Percentiles rank a stretch among this genome's conserved stretches.
Evolutionary conservation across 441 rosid species (phyloP).

Genomic region (Codiaeum variegatum): DNA sequence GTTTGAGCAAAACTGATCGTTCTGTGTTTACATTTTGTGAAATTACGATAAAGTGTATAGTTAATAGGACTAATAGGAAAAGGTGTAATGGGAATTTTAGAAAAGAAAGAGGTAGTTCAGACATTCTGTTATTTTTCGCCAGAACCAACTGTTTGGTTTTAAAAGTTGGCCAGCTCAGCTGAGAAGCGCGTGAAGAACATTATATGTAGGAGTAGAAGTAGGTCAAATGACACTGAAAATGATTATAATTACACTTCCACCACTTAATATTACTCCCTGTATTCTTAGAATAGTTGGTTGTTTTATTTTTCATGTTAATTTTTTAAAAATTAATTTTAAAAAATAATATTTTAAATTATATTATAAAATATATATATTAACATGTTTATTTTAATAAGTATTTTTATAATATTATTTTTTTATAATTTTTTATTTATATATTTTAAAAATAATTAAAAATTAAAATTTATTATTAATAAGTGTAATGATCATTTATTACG

Average conservation of each 20-base stretch:
- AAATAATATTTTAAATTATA: too few species aligned
- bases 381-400: too few species aligned
- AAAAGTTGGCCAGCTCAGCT: background rate
- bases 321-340: too few species aligned
- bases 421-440: too few species aligned
- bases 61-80: constrained; percentile 31
- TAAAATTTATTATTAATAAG: too few species aligned
- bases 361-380: too few species aligned
- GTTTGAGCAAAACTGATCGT: constrained; percentile 43
- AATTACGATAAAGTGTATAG: constrained; percentile 37
- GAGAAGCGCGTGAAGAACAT: background rate
- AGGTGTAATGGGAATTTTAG: constrained; percentile 1
- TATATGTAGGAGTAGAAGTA: constrained; percentile 1
- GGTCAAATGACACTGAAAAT: constrained; percentile 12
- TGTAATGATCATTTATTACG: too few species aligned
- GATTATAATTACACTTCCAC: constrained; percentile 16
- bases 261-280: too few species aligned
- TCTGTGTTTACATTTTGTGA: constrained; percentile 43
- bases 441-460: too few species aligned
- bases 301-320: too few species aligned
- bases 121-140: constrained; percentile 24
- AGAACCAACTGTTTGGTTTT: background rate
- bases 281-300: too few species aligned
- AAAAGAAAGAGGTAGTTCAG: constrained; percentile 23
- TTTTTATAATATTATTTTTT: too few species aligned